Base-by-base conservation (phyloP, 2,329 filamentous ascomycete species). In the Emmonsiellopsis sp. region DNA sequence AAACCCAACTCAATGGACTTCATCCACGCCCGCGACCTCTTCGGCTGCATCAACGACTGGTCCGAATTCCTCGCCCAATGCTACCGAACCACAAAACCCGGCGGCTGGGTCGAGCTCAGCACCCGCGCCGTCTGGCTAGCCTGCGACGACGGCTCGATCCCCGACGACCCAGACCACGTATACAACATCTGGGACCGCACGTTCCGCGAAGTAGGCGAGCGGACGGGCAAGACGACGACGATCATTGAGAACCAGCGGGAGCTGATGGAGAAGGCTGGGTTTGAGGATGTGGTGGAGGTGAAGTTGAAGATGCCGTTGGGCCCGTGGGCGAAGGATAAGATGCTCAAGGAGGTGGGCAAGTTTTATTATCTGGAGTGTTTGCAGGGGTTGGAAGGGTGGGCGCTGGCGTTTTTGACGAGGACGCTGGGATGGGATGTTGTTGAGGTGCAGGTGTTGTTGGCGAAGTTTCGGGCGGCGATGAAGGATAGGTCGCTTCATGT, bases 1-100 rank as follows among this genome's bases (percentile, higher is more conserved):
- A 69, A 74, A 5, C 61, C 70, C 0, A 60, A 73, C 53, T 60
- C 73, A 57, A 75, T 83, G 59, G 81, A 85, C 65, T 78, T 78
- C 55, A 76, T 85, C 54, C 82, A 84, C 65, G 75, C 79, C 2
- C 75, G 79, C 46, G 71, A 81, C 59, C 74, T 86, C 68, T 71
- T 73, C 1, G 83, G 82, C 15, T 75, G 76, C 45, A 77, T 85
- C 57, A 66, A 73, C 0, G 76, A 82, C 58, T 86, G 82, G 70
- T 70, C 73, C n/a, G 66, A 75, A 9, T 67, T 86, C 8, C 76
- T 85, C 54, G 65, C 65, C 7, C 78, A 80, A 54, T 65, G 74
- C 1, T 79, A 69, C 56, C 67, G 67, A 54, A 76, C 81, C 55
- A 66, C 81, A 26, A 76, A 76, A 57, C 80, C 82, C 0, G 81